Conservation (phyloP, 176 grass and related monocot species). For the Saccharum officinarum region DNA sequence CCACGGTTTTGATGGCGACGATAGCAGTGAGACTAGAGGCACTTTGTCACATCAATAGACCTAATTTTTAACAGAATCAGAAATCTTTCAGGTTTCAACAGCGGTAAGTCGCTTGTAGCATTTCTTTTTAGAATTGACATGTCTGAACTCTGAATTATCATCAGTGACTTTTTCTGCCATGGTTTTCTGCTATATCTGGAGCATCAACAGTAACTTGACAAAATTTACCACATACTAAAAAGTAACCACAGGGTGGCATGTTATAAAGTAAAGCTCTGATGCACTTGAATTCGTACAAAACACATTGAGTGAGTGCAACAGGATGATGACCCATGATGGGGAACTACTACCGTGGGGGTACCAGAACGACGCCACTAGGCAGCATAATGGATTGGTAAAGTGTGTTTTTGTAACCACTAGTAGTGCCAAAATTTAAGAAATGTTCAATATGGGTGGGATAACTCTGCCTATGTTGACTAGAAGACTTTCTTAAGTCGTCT, state of each 20-base stretch:
- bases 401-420: background rate
- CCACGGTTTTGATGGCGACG: background rate
- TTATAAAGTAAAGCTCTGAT: background rate
- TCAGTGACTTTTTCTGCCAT: conserved; percentile 1
- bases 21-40: background rate
- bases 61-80: background rate
- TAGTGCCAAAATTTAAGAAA: background rate
- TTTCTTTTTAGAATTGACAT: conserved; percentile 40
- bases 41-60: background rate
- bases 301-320: background rate
- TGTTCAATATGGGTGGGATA: background rate
- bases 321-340: background rate
- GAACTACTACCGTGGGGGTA: background rate
- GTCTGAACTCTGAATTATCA: conserved; percentile 18
- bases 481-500: no score
- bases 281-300: background rate
- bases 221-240: background rate
- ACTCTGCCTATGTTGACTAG: no score
- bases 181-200: conserved; percentile 33
- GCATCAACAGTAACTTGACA: background rate
- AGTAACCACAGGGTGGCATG: background rate
- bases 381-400: background rate
- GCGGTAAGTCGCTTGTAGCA: conserved; percentile 13
- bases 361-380: background rate
- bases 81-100: conserved; percentile 38